Base-by-base conservation (phyloP, 305 asterid genomes). In the Withania somnifera region DNA sequence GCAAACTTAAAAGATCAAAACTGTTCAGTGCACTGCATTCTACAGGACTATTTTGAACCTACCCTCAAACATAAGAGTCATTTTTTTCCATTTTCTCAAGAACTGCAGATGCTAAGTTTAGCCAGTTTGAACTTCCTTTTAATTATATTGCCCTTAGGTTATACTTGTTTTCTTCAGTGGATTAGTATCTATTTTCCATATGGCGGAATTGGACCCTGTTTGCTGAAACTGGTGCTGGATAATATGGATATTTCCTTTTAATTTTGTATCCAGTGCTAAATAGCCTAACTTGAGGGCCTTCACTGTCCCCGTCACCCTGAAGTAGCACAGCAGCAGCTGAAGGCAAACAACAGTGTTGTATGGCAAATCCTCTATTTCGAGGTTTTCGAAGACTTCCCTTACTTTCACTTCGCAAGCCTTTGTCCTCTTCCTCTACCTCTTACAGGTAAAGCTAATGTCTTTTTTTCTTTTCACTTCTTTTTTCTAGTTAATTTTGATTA, bases 281-380 rank as follows among this genome's bases (percentile, higher is more conserved):
- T 64, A 64, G 45, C 73, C 14, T 32, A 63, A 15, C 40, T 64
- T 8, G 0, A 10, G 28, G 47, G 14, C 24, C 10, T 67, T 67
- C 51, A n/a, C 51, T 5, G 52, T 68, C 11, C 76, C 1, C 1
- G 19, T 42, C 24, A 15, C 77, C 10, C 6, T 68, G 78, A 40
- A 42, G 56, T 69, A 69, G 56, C 78, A 40, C 14, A 11, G 36
- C 20, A 7, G 64, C 14, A 9, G 20, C 32, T 19, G 30, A 36
- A 67, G 53, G 77, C 54, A 15, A 38, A 6, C 40, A 36, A 5
- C 40, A 4, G 6, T 7, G 34, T 5, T 7, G n/a, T 42, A 90
- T 90, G 93, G 88, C 85, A 53, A 85, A 47, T 38, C 82, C 82
- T 9, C 36, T 88, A 83, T 58, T 84, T 57, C 86, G 84, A 20